Base-by-base conservation (phyloP, 1,139 yeast genomes). In the Geotrichum fermentans region DNA sequence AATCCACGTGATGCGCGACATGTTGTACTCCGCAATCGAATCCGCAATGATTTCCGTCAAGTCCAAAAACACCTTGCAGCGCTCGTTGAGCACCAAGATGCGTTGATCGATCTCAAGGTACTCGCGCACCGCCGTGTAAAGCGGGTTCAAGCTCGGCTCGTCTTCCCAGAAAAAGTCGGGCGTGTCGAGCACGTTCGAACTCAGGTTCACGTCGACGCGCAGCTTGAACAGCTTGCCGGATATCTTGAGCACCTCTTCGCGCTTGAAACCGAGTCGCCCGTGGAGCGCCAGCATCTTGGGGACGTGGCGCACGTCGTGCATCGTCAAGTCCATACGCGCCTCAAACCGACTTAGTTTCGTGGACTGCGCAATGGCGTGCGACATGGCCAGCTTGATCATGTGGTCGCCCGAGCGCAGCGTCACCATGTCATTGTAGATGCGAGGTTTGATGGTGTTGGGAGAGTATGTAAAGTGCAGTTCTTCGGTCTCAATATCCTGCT, bases 141-240 rank as follows among this genome's bases (percentile, higher is more conserved):
- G 71, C 1, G 97, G 97, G 64, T 90, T 95, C 55, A 92, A 74
- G 34, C 96, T 90, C 2, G 98, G 98, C 66, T 92, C 98, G 55
- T 84, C 79, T 24, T 92, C 86, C 98, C 98, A 92, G 65, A 92
- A 92, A 61, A 88, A 89, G 52, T 87, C 96, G 0, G 98, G 98
- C 0, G 96, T 89, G 62, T 92, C 98, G 50, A 92, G 73, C 21
- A 92, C 90, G 52, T 89, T 87, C 13, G 96, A 86, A 5, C 94
- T 83, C 50, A 92, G 71, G 63, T 92, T 92, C 3, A 92, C 97
- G 66, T 92, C 98, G 10, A 90, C 96, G 43, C 98, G 73, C 29
- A 92, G 67, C 59, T 89, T 90, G 72, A 90, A 90, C 46, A 92
- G 69, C 62, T 84, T 83, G n/a, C 98, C 98, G 0, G 96, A 85